Conservation (phyloP, 164 flowering plant genomes). For the Euptelea pleiosperma region DNA sequence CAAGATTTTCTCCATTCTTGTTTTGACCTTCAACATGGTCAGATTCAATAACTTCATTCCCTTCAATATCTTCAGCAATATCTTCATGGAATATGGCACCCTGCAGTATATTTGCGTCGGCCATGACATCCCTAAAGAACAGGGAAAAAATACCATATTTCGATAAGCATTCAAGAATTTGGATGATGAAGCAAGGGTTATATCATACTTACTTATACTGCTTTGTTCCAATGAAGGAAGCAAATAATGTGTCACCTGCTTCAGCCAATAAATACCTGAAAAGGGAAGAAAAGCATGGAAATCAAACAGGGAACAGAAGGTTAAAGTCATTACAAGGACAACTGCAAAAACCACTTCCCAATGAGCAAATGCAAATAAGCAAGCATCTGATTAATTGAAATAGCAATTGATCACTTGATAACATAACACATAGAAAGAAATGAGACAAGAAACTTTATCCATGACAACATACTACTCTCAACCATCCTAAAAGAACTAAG, state of each 20-base stretch:
- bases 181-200: neutral
- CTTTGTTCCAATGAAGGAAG: slow-evolving; percentile 94
- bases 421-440: neutral
- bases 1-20: slow-evolving; percentile 29
- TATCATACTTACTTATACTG: slow-evolving; percentile 71
- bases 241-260: slow-evolving; percentile 96
- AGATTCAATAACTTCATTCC: slow-evolving; percentile 34
- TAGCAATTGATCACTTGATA: too few relatives aligned
- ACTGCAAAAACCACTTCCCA: too few relatives aligned
- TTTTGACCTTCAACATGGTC: slow-evolving; percentile 32
- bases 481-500: too few relatives aligned
- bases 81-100: slow-evolving; percentile 94
- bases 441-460: neutral
- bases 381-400: too few relatives aligned
- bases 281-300: neutral
- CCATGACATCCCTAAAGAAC: slow-evolving; percentile 73
- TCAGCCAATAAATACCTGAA: slow-evolving; percentile 91
- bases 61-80: slow-evolving; percentile 44
- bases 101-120: slow-evolving; percentile 92
- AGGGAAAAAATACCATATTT: slow-evolving; percentile 4
- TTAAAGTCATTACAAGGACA: neutral
- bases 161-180: slow-evolving; percentile 5
- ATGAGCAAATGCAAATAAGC: too few relatives aligned
- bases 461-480: too few relatives aligned
- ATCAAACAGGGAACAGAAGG: neutral